Conservation (phyloP, 2,329 filamentous ascomycete genomes). For the Escovopsis sp. region DNA sequence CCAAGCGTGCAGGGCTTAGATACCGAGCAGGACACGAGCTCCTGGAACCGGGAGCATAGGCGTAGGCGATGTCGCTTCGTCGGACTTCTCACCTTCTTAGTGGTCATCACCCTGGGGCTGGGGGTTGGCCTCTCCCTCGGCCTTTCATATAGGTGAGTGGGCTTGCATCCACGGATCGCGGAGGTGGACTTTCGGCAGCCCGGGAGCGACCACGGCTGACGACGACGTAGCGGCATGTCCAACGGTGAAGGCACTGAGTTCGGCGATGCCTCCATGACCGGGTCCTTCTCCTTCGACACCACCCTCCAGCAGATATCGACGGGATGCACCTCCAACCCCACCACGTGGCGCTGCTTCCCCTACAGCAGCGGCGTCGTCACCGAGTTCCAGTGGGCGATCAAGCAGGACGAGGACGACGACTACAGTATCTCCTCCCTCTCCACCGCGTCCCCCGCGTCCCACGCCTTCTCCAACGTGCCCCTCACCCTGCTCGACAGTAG, state of each 20-base stretch:
- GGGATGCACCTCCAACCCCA: slow-evolving; percentile 41
- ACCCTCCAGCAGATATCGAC: slow-evolving; percentile 38
- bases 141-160: slow-evolving; percentile 20
- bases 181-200: neutral
- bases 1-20: slow-evolving; percentile 1
- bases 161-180: too few species aligned
- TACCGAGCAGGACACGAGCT: slow-evolving; percentile 1
- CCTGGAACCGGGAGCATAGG: slow-evolving; percentile 7
- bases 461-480: slow-evolving; percentile 37
- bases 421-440: slow-evolving; percentile 45
- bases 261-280: slow-evolving; percentile 23
- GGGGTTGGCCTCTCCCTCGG: slow-evolving; percentile 26
- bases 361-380: slow-evolving; percentile 28
- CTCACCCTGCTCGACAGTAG: slow-evolving; percentile 34
- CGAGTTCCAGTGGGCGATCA: slow-evolving; percentile 49
- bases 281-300: slow-evolving; percentile 46
- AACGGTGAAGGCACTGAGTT: too few species aligned
- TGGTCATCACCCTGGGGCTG: slow-evolving; percentile 21
- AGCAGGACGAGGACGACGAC: slow-evolving; percentile 14
- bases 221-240: neutral
- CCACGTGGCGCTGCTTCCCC: slow-evolving; percentile 49
- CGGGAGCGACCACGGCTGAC: neutral
- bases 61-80: slow-evolving; percentile 20
- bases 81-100: slow-evolving; percentile 14
- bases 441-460: slow-evolving; percentile 37